Evolutionary conservation across 768 basidiomycete species (phyloP).

Genomic region (Clathrus columnatus): DNA sequence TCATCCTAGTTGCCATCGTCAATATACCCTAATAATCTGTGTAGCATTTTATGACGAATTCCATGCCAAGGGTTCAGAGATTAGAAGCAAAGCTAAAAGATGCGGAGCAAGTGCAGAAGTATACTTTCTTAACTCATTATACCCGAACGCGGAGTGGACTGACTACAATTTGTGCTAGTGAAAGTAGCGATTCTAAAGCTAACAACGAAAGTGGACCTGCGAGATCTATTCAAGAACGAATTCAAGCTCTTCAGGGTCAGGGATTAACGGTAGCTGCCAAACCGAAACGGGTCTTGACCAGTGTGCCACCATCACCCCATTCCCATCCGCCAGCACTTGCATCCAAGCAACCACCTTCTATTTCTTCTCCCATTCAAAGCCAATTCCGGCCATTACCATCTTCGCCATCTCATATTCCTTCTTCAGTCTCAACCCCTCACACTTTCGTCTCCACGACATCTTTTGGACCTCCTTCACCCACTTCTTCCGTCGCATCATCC

Average conservation of each 20-base stretch:
- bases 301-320: constrained; percentile 21
- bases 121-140: constrained; percentile 16
- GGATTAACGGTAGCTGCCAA: constrained; percentile 52
- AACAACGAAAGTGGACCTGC: constrained; percentile 2
- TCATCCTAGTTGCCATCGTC: constrained; percentile 9
- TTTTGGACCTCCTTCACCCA: constrained; percentile 69
- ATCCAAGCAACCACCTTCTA: constrained; percentile 20
- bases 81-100: constrained; percentile 39
- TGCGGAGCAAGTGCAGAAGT: constrained; percentile 27
- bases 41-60: constrained; percentile 31
- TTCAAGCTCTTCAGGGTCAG: constrained; percentile 63
- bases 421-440: constrained; percentile 41
- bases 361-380: constrained; percentile 16
- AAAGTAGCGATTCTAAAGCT: constrained; percentile 2
- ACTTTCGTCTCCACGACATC: constrained; percentile 61
- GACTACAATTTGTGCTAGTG: neutral
- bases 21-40: neutral
- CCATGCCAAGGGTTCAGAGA: constrained; percentile 32
- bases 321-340: constrained; percentile 22
- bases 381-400: constrained; percentile 18
- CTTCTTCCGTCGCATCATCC: constrained; percentile 60
- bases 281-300: constrained; percentile 44
- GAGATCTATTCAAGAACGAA: constrained; percentile 66
- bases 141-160: neutral
- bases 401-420: constrained; percentile 19